Evolutionary conservation across 2,329 filamentous ascomycete species (phyloP).

Genomic region (Chaetoscypha palmicola): DNA sequence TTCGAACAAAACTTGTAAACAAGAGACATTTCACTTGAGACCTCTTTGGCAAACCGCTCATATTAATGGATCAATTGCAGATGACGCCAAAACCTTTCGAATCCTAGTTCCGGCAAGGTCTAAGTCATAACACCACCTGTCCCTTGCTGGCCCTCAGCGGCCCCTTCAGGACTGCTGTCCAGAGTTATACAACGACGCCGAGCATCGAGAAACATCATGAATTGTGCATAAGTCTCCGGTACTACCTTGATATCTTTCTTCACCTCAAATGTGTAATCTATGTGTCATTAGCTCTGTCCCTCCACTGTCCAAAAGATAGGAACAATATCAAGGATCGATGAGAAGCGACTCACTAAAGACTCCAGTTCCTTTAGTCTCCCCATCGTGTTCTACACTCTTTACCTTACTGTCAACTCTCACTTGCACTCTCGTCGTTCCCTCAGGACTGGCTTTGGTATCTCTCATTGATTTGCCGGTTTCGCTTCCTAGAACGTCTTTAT

Average conservation of each 20-base stretch:
- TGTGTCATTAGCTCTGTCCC: neutral
- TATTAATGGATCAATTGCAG: too few relatives aligned
- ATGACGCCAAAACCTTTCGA: too few relatives aligned
- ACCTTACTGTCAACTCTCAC: conserved; percentile 63
- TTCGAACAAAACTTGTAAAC: too few relatives aligned
- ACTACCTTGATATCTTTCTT: conserved; percentile 59
- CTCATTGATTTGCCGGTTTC: conserved; percentile 14
- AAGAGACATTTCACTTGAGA: too few relatives aligned
- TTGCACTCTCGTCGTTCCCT: conserved; percentile 53
- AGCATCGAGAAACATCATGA: conserved; percentile 35
- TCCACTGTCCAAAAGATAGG: neutral
- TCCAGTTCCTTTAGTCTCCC: conserved; percentile 58
- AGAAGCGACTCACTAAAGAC: conserved; percentile 44
- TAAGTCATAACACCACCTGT: conserved; percentile 13
- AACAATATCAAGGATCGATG: neutral
- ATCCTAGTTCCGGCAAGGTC: neutral
- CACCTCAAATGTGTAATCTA: conserved; percentile 60
- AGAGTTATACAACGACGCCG: conserved; percentile 26
- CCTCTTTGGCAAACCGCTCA: too few relatives aligned
- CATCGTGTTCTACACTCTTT: conserved; percentile 57
- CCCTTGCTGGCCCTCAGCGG: conserved; percentile 1
- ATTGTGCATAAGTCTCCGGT: conserved; percentile 39
- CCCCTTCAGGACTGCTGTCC: neutral
- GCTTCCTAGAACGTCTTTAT: conserved; percentile 11
- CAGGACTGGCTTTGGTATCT: conserved; percentile 26